Evolutionary conservation across 2,329 filamentous ascomycete species (phyloP).

Genomic region (Alternaria longipes): DNA sequence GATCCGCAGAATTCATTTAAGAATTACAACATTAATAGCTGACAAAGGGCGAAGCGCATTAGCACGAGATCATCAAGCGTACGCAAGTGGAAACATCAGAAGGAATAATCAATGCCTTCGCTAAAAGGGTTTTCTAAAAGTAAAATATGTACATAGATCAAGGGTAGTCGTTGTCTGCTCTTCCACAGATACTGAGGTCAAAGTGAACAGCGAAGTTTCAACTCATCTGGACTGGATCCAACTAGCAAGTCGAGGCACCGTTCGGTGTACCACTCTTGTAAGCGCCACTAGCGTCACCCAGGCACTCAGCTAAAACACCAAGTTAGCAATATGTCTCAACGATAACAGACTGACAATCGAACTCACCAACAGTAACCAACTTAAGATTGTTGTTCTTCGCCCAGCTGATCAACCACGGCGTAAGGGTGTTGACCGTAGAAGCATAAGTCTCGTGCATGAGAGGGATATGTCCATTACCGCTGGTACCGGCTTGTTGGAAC

Average conservation of each 20-base stretch:
- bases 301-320: slow-evolving; percentile 35
- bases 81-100: neutral
- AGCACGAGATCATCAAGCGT: neutral
- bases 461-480: slow-evolving; percentile 49
- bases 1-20: neutral
- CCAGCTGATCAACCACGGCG: slow-evolving; percentile 51
- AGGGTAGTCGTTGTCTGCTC: neutral
- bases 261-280: slow-evolving; percentile 40
- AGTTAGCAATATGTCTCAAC: slow-evolving; percentile 18
- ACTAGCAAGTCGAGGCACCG: slow-evolving; percentile 31
- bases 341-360: neutral
- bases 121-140: neutral
- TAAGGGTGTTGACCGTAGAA: slow-evolving; percentile 45
- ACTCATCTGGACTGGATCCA: neutral
- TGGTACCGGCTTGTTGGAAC: slow-evolving; percentile 43
- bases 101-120: neutral
- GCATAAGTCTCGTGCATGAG: slow-evolving; percentile 50
- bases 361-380: slow-evolving; percentile 49
- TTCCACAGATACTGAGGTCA: neutral
- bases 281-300: slow-evolving; percentile 41
- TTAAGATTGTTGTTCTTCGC: slow-evolving; percentile 49
- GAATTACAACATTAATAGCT: neutral
- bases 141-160: neutral
- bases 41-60: neutral
- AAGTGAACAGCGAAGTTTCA: too few species aligned